These are phyloP conservation scores for Serendipita sp. DNA, from an alignment of 768 basidiomycete species.

Conservation along the genomic window DNA sequence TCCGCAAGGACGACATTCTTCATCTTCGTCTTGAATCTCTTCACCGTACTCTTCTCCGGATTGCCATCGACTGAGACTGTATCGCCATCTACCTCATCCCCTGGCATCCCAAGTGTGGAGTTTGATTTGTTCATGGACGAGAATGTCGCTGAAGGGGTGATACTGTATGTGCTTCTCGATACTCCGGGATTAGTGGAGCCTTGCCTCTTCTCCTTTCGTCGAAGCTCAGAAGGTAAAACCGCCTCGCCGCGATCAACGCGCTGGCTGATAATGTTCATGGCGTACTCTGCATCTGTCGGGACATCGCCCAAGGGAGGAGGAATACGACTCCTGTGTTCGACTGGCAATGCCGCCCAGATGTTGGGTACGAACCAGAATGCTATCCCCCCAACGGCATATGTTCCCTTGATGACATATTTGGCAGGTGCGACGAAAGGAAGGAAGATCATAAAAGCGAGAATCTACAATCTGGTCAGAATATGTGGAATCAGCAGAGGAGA, in stretches of 20 bases:
- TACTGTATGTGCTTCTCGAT: constrained; percentile 3
- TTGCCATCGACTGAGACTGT: not conserved
- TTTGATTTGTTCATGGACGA: not conserved
- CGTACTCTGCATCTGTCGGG: constrained; percentile 53
- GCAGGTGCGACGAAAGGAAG: constrained; percentile 31
- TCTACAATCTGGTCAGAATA: constrained; percentile 17
- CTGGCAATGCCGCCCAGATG: constrained; percentile 34
- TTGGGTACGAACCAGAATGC: constrained; percentile 50
- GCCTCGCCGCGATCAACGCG: constrained; percentile 40
- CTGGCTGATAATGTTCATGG: constrained; percentile 49
- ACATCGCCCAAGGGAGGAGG: constrained; percentile 32
- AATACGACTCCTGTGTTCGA: constrained; percentile 28
- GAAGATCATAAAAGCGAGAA: constrained; percentile 24
- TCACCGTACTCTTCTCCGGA: not conserved
- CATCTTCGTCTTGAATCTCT: not conserved
- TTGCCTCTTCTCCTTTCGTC: constrained; percentile 12
- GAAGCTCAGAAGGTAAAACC: constrained; percentile 20
- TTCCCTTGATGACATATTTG: constrained; percentile 31
- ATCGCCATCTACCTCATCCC: not conserved
- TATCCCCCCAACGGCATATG: constrained; percentile 31
- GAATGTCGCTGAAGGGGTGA: constrained; percentile 11
- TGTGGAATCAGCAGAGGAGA: not conserved
- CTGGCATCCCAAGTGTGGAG: not conserved
- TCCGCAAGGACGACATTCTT: not conserved
- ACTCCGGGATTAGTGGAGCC: constrained; percentile 10